Evolutionary conservation across 2,329 filamentous ascomycete species (phyloP), one percentile per base, ranked within the genome.

Genomic region (Exophiala sideris): DNA sequence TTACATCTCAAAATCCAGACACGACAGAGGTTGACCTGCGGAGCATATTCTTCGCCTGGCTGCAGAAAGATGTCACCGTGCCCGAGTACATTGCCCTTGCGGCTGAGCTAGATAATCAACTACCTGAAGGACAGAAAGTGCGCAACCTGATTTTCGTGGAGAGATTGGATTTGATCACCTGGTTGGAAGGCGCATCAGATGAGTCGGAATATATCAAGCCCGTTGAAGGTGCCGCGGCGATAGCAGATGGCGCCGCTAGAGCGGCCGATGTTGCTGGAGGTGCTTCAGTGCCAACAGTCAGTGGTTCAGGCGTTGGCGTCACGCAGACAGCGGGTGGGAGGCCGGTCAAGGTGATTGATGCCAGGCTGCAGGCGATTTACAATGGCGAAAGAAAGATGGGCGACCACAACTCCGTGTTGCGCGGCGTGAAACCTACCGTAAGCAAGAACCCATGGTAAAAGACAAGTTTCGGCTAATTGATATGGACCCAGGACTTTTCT

Each of bases 1-100:
- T 97, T 76, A 81, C 88, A 57, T 91, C 89, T n/a, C 81, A 83
- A 54, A 61, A 56, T 35, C 57, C 62, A 6, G 82, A 84, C 45
- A 72, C 72, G 33, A 79, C 82, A 45, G 80, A 87, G 3, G 85
- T 96, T 65, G 89, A 96, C 69, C 79, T 99, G 63, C 90, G 94
- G 68, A 94, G 88, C 70, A 92, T 96, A 73, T 96, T 92, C 77
- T 96, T 97, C 68, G 91, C 91, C 52, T 99, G 91, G 90, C 79
- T 89, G 66, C 95, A 96, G 74, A 90, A 91, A 71, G 92, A 97
- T 75, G 84, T 87, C 51, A 84, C 87, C 50, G 91, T 95, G 62
- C 88, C 89, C 9, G 90, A 95, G 65, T 97, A 97, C 79, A 94
- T 96, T 72, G 83, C 87, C 21, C 86, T 87, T 0, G 88, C 89